Base-by-base conservation (phyloP, 306 rosid species). In the Casuarina glauca region DNA sequence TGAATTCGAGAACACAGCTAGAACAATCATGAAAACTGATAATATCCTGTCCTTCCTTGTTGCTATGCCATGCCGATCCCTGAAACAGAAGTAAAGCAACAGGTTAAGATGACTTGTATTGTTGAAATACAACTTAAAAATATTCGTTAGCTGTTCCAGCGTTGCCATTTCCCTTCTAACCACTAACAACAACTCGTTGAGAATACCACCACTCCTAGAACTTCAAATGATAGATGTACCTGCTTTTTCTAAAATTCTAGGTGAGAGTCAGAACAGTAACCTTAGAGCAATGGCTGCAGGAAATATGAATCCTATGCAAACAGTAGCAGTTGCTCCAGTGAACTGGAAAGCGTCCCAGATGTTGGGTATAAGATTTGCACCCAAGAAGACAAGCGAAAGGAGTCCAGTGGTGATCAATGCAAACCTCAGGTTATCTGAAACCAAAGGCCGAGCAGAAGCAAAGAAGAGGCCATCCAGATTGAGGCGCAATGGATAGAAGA, bases 321-420 rank as follows among this genome's bases (percentile, higher is more conserved):
- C 93, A 13, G 93, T 87, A 32, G 91, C 96, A 39, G 96, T 91
- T 44, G 96, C 88, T 72, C 96, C 96, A 10, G 89, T 83, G 82
- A 91, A 88, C 80, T 91, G 91, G 76, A 91, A 91, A 74, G 79
- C 93, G 70, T 76, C 83, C 91, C 91, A 88, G 71, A 91, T 91
- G 87, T 89, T 87, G 35, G 91, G 96, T 49, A 91, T 52, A 75
- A 91, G 89, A 78, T 87, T 87, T 84, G 93, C 91, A 44, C 90
- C 89, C 71, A 87, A 74, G 58, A 87, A 91, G 61, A 87, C 32
- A 3, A 85, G 69, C 67, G 74, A 39, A 58, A 87, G 66, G 73
- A 91, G 93, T 45, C 88, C 87, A 3, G 74, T 73, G 66, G 89
- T 91, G 79, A 81, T 80, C 70, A 50, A 80, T 45, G 75, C 74